Conservation (phyloP, 257 asterid species). For the Cynanchum wilfordii region DNA sequence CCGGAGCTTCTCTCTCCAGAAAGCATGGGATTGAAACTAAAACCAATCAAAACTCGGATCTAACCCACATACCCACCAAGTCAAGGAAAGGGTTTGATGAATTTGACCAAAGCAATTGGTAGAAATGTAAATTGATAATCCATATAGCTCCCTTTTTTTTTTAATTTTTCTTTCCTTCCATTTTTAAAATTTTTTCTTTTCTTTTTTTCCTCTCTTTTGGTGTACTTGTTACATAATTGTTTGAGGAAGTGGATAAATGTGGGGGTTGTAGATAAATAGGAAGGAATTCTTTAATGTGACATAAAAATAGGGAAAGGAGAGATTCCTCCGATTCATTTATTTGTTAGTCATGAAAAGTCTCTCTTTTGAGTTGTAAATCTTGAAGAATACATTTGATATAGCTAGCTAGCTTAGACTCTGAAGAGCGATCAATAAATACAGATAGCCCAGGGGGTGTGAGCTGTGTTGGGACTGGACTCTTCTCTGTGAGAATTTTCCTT, state of each 20-base stretch:
- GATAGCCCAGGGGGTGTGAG: slow-evolving; percentile 8
- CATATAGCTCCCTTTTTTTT: slow-evolving; percentile 18
- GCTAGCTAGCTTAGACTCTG: slow-evolving; percentile 17
- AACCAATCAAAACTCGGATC: slow-evolving; percentile 78
- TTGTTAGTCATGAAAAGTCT: slow-evolving; percentile 34
- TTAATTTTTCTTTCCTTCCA: too few relatives aligned
- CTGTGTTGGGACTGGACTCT: slow-evolving; percentile 9
- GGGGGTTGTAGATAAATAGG: slow-evolving; percentile 30
- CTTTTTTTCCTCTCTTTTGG: neutral
- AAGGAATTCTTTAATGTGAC: slow-evolving; percentile 52
- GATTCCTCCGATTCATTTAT: slow-evolving; percentile 36
- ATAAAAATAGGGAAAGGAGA: slow-evolving; percentile 30
- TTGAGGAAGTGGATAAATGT: slow-evolving; percentile 31
- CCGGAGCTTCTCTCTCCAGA: slow-evolving; percentile 87
- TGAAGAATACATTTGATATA: slow-evolving; percentile 23
- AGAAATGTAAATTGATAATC: slow-evolving; percentile 30
- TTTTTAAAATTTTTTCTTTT: neutral
- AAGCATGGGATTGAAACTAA: slow-evolving; percentile 88
- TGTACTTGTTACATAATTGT: slow-evolving; percentile 18
- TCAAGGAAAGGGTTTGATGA: slow-evolving; percentile 22
- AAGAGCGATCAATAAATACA: slow-evolving; percentile 12
- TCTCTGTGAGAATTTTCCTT: neutral
- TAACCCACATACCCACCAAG: slow-evolving; percentile 2
- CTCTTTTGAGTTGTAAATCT: slow-evolving; percentile 28
- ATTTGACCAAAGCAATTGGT: neutral